Evolutionary conservation across 768 basidiomycete genomes (phyloP), one percentile per base, ranked within the genome.

Genomic region (Rhodotorula paludigena): DNA sequence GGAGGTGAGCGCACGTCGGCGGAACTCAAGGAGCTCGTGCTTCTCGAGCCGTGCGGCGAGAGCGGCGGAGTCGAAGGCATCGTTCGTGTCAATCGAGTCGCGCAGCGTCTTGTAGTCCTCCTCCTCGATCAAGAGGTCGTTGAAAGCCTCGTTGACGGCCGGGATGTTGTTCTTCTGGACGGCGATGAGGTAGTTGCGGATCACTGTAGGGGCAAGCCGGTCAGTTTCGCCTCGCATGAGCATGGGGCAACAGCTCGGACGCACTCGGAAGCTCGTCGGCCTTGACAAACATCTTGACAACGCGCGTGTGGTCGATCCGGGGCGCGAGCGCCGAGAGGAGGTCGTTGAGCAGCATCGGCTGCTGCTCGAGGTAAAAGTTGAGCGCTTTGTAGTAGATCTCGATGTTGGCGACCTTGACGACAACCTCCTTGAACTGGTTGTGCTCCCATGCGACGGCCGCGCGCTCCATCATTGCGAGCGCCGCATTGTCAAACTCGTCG

Each of bases 361-460:
- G 92, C 76, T 93, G 88, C 80, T 88, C 87, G 25, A 94, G 84
- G 80, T 97, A 97, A 84, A 96, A 94, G 8, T 88, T 87, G 72
- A 97, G 82, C 28, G 90, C 86, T 72, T 92, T 92, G 84, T 98
- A 97, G 80, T 96, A 97, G 71, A 99, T 97, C 81, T 99, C 96
- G 69, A 98, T 85, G 76, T 99, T 99, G 55, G 96, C 94, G 30
- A 89, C 93, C 66, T 93, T 89, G 76, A 97, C 90, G 62, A 96
- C 84, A 64, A 96, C 87, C 74, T 98, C 96, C 83, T 98, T 98
- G 87, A 99, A 99, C 78, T 97, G 94, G 76, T 91, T 93, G 81
- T 99, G 96, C 64, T 99, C 96, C 93, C 93, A 99, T 56, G 92
- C 92, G 79, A 96, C 92, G n/a, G 90, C 85, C 3, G 96, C 90